Base-by-base conservation (phyloP, 2,329 filamentous ascomycete genomes). In the Volutella citrinella region DNA sequence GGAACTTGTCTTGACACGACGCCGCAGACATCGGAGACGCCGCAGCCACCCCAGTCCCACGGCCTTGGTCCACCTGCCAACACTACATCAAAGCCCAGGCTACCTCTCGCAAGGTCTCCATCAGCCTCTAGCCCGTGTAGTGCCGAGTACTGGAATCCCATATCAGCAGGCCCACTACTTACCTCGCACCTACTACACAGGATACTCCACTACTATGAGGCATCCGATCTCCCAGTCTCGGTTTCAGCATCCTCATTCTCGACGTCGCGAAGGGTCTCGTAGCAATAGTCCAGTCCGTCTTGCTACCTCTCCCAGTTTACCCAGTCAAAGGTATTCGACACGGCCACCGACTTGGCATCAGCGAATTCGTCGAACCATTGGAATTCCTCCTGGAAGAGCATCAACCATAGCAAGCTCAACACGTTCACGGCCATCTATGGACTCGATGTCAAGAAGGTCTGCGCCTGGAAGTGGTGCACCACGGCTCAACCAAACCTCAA, bases 361-460 rank as follows among this genome's bases (percentile, higher is more conserved):
- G 26, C 39, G 51, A 11, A 9, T 64, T 2, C 30, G 42, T 30
- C 48, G 46, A 10, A 42, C 45, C 2, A 45, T 64, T 19, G 48
- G 43, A 5, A 30, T 61, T 11, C 60, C 60, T 3, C 13, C 49
- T 2, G 63, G 63, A 6, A 56, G 47, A 35, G 60, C 58, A 7
- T 64, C 59, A 1, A 66, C 63, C 2, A 56, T 65, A 30, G 46
- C 45, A 18, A 60, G n/a, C n/a, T n/a, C n/a, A n/a, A n/a, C n/a
- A n/a, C n/a, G n/a, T n/a, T n/a, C n/a, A n/a, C n/a, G n/a, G n/a
- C n/a, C n/a, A n/a, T n/a, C n/a, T n/a, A n/a, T n/a, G n/a, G n/a
- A n/a, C n/a, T n/a, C n/a, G n/a, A n/a, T n/a, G n/a, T n/a, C n/a
- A n/a, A n/a, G n/a, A n/a, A n/a, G 48, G 23, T 57, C 58, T 3